phyloP scores from a whole-genome alignment of 108 stramenopile genomes.

The Skeletonema menzelii region DNA sequence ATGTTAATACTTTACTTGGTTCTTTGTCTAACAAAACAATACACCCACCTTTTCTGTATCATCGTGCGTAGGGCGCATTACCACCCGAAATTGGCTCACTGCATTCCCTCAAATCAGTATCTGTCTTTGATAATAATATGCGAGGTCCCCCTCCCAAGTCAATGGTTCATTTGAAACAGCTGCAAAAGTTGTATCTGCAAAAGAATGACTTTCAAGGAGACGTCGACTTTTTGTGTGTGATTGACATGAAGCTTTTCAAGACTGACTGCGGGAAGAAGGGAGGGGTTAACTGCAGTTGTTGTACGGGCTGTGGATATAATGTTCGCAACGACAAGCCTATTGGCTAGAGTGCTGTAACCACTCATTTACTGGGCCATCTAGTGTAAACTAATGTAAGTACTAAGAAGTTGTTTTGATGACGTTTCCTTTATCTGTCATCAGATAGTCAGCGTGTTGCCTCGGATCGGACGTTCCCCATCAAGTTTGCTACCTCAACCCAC shows the following conservation, averaged over 20 bases:
- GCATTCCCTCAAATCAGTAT: conserved; percentile 24
- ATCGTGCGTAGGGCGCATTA: conserved; percentile 3
- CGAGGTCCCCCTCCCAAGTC: conserved; percentile 29
- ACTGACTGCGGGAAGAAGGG: conserved; percentile 40
- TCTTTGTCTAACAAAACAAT: background rate
- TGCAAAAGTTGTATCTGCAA: conserved; percentile 30
- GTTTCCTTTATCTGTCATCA: too few relatives aligned
- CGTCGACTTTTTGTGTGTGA: conserved; percentile 29
- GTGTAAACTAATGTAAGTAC: background rate
- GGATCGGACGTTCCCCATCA: background rate
- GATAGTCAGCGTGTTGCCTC: too few relatives aligned
- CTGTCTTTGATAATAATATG: conserved; percentile 43
- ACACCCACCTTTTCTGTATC: background rate
- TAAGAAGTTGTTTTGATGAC: background rate
- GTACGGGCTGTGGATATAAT: conserved; percentile 37
- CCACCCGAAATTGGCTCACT: conserved; percentile 38
- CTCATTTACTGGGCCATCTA: background rate
- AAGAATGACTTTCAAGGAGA: conserved; percentile 40
- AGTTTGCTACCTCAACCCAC: background rate
- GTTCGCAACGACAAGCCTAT: conserved; percentile 6
- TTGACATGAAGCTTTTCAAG: conserved; percentile 22
- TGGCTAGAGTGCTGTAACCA: background rate
- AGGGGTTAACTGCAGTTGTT: conserved; percentile 29
- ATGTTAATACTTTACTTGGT: background rate
- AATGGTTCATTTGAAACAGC: conserved; percentile 13